These are phyloP conservation scores for Yamadazyma pseudoaaseri DNA, from an alignment of 1,139 yeast genomes.

Conservation along the genomic window DNA sequence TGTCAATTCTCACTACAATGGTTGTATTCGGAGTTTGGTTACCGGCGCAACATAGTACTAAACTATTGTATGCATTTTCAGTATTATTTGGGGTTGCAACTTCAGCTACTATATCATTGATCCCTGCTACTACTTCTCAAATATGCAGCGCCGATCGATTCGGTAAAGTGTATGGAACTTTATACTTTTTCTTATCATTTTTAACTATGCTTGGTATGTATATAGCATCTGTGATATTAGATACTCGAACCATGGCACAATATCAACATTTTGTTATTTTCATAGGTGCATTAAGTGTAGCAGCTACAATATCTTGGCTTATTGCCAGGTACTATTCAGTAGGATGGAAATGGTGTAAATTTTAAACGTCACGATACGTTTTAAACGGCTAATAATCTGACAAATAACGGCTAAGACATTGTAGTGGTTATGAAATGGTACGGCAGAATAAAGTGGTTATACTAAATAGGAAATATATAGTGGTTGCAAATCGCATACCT, in stretches of 20 bases:
- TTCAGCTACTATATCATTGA: conserved; percentile 29
- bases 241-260: conserved; percentile 15
- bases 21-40: conserved; percentile 47
- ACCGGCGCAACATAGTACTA: conserved; percentile 28
- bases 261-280: conserved; percentile 25
- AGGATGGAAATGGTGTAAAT: conserved; percentile 26
- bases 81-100: conserved; percentile 30
- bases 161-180: conserved; percentile 69
- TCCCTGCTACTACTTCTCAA: conserved; percentile 53
- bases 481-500: not conserved
- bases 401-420: no score
- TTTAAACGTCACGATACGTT: no score
- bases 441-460: no score
- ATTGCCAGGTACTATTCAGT: conserved; percentile 22
- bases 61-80: conserved; percentile 23
- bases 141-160: conserved; percentile 63
- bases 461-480: not conserved
- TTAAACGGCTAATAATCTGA: no score
- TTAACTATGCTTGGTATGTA: conserved; percentile 47
- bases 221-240: conserved; percentile 26
- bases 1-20: conserved; percentile 35
- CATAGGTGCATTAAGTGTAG: conserved; percentile 26
- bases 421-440: no score
- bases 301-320: conserved; percentile 21
- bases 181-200: conserved; percentile 63